phyloP scores from a whole-genome alignment of 371 early-diverging fungal genomes.

The Mortierella sp. region DNA sequence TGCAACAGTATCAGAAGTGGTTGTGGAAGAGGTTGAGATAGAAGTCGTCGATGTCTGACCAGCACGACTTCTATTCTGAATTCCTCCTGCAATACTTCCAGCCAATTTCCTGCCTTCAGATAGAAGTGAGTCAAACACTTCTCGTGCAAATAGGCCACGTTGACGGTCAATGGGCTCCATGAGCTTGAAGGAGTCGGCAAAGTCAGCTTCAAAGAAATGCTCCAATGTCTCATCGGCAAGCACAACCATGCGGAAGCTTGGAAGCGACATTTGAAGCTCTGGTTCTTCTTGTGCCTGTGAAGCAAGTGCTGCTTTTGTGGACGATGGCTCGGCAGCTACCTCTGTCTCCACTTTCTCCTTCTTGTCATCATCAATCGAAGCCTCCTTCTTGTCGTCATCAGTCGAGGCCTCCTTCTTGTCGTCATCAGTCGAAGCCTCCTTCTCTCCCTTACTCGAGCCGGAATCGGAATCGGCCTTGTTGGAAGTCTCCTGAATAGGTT shows the following conservation, averaged over 20 bases:
- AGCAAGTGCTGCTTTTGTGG: background rate
- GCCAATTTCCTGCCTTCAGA: constrained; percentile 66
- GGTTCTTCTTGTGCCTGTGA: constrained; percentile 22
- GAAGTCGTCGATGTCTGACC: constrained; percentile 8
- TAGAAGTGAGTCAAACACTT: constrained; percentile 67
- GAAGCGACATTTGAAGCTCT: constrained; percentile 56
- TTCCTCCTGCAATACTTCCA: constrained; percentile 44
- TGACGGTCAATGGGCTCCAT: constrained; percentile 73
- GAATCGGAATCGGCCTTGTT: constrained; percentile 4
- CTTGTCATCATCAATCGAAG: constrained; percentile 10
- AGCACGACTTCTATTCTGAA: constrained; percentile 27
- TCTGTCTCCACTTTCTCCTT: background rate
- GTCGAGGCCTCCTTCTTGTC: constrained; percentile 14
- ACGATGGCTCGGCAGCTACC: background rate
- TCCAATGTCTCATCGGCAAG: constrained; percentile 79
- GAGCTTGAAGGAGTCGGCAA: constrained; percentile 71
- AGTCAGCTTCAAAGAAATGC: constrained; percentile 73
- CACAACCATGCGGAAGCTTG: constrained; percentile 75
- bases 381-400: constrained; percentile 24
- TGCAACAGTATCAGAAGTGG: background rate
- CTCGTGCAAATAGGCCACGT: constrained; percentile 60
- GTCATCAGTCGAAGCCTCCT: constrained; percentile 8
- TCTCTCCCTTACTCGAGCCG: background rate
- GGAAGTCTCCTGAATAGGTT: background rate
- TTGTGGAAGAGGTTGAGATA: constrained; percentile 3